phyloP scores from a whole-genome alignment of 148 eudicot species.

The Cornus suecica region DNA sequence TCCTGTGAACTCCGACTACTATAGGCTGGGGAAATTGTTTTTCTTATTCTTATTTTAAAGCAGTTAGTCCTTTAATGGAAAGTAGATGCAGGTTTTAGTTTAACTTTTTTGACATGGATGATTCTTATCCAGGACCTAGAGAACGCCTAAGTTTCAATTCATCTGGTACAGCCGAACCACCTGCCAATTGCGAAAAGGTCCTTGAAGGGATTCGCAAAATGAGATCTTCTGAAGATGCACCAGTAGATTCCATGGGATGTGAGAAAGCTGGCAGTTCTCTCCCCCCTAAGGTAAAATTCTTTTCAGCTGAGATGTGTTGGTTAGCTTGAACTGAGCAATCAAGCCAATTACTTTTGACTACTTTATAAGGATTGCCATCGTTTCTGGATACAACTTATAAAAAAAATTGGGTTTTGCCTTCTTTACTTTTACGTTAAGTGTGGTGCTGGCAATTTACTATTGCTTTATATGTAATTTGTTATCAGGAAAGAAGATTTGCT shows the following conservation, averaged over 20 bases:
- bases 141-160: neutral
- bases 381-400: neutral
- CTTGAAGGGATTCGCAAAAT: constrained; percentile 76
- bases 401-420: neutral
- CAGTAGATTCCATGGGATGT: constrained; percentile 88
- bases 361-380: neutral
- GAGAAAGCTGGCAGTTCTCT: constrained; percentile 83
- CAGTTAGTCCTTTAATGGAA: neutral
- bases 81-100: neutral
- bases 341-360: neutral
- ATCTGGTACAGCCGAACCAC: constrained; percentile 40
- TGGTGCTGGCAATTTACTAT: neutral
- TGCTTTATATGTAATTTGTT: neutral
- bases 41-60: neutral
- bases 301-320: neutral
- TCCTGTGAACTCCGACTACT: neutral
- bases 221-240: constrained; percentile 88
- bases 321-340: neutral
- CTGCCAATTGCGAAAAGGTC: constrained; percentile 69
- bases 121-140: neutral
- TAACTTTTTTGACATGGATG: neutral
- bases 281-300: constrained; percentile 65
- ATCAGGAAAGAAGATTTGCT: constrained; percentile 91
- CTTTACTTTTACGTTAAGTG: neutral
- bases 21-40: neutral